Evolutionary conservation across 345 rosid genomes (phyloP), one percentile per base, ranked within the genome.

Genomic region (Camelina laxa): DNA sequence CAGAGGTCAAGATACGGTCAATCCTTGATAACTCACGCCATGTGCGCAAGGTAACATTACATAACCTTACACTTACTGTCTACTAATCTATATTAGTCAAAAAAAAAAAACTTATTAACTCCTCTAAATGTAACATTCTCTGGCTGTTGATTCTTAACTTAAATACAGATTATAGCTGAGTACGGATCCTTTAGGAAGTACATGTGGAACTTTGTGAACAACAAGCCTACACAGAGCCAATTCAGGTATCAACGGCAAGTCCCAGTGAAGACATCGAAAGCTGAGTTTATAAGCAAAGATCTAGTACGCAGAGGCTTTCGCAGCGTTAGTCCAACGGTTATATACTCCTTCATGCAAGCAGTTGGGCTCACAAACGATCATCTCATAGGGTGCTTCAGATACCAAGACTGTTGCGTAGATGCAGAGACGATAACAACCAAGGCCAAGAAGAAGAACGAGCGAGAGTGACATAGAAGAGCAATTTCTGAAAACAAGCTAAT

Each of bases 251-350:
- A 92, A 48, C 82, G 97, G 10, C 99, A 90, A 81, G 90, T 95
- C 67, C 97, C 97, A 0, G 97, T 86, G 41, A 95, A 95, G 82
- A 82, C 94, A 16, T 92, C 99, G 0, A 95, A 95, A 85, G 97
- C 97, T 4, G 97, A 95, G 64, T 77, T 67, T 33, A 92, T 95
- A 67, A 90, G 99, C 91, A 95, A 92, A 72, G 99, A 95, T 79
- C 87, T 95, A 6, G 97, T 95, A 35, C 89, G 94, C 70, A 87
- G 99, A 67, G 97, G 97, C 47, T 95, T 92, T 70, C 96, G 97
- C 39, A 81, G 96, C 0, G 96, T 92, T 59, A 92, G 99, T 48
- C 93, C 97, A 30, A 91, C 97, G 0, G 89, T 92, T 45, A 77
- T 95, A 48, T 89, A 92, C 86, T 87, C 96, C 0, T 92, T 95